Evolutionary conservation across 1,284 basidiomycete genomes (phyloP).

Genomic region (Cystobasidium pallidum): DNA sequence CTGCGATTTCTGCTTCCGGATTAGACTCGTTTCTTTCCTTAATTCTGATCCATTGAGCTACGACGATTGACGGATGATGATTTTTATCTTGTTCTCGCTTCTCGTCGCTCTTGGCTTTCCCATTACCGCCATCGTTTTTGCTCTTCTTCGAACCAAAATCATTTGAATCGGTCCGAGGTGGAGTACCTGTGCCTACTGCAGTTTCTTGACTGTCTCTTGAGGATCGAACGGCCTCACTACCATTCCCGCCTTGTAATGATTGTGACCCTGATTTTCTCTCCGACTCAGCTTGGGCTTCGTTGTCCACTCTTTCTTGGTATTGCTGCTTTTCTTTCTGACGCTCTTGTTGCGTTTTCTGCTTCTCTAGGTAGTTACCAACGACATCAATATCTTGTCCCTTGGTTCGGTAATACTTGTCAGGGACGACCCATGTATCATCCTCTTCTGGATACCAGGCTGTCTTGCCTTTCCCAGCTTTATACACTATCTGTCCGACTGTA

Average conservation of each 20-base stretch:
- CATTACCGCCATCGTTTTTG: neutral
- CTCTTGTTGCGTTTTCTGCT: constrained; percentile 29
- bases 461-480: constrained; percentile 12
- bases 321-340: constrained; percentile 6
- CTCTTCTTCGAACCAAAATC: neutral
- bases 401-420: constrained; percentile 31
- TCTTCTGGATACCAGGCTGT: constrained; percentile 42
- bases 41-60: constrained; percentile 9
- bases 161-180: constrained; percentile 2
- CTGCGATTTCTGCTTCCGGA: neutral
- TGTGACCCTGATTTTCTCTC: neutral
- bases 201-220: constrained; percentile 16
- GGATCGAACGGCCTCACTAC: constrained; percentile 2
- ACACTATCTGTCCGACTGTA: constrained; percentile 11
- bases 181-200: constrained; percentile 13
- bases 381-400: constrained; percentile 34
- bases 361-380: constrained; percentile 24
- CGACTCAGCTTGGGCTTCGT: constrained; percentile 15
- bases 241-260: neutral
- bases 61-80: constrained; percentile 11
- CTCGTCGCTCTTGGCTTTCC: neutral
- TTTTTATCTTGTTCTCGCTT: constrained; percentile 2
- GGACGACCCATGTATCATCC: constrained; percentile 14
- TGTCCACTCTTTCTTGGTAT: neutral
- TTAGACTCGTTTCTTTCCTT: neutral